Base-by-base conservation (phyloP, 805 yeast species). In the Candida coleopterorum region DNA sequence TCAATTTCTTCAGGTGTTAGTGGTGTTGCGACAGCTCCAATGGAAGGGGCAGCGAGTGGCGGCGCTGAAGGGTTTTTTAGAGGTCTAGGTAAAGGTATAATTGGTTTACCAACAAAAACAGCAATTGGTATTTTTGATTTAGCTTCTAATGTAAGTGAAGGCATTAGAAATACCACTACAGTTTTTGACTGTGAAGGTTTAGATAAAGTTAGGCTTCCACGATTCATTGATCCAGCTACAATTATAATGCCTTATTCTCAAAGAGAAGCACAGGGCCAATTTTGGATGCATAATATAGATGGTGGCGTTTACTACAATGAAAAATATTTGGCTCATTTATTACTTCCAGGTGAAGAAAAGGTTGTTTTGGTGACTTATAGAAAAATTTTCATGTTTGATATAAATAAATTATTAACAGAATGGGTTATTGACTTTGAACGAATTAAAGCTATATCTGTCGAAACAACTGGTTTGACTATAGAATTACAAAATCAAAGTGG, bases 61-160 rank as follows among this genome's bases (percentile, higher is more conserved):
- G 99, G 99, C 4, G 79, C 97, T 0, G 66, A 79, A 3, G 99
- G 98, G 0, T 90, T 93, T 56, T 77, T 93, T 62, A 86, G 81
- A 53, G 99, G 99, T 1, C 53, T 93, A 3, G 98, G 98, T 4
- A 85, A 81, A 50, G 99, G 98, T 9, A 53, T 94, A n/a, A 77
- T 93, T 39, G 98, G 98, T 0, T 62, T 94, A 21, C 98, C 99
- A 0, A 89, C 98, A 0, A 93, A 93, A 64, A 86, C 97, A 0
- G 96, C 96, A 0, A 88, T 90, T 47, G 99, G 99, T 9, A 56
- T 93, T 17, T 81, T 93, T 46, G 99, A 93, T 55, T 68, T 94
- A 44, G 96, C 97, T 1, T 83, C 85, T 37, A 90, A 86, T 57
- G 80, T 93, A 25, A 81, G 95, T 62, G 97, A 89, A 55, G 97